Evolutionary conservation across 2,329 filamentous ascomycete species (phyloP).

Genomic region (Xylariaceae sp.): DNA sequence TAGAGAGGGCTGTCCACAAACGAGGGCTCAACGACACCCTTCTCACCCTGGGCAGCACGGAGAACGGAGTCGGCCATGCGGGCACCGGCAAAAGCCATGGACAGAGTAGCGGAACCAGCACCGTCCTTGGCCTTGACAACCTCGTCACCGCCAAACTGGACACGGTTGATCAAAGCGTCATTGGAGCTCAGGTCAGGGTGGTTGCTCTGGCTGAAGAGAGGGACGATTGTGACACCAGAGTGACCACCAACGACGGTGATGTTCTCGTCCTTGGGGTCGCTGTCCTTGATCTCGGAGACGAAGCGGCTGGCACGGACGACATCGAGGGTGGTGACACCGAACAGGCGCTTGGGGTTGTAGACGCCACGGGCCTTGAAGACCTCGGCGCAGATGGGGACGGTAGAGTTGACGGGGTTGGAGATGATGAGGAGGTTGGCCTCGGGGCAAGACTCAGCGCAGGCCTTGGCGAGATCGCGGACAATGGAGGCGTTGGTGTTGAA

Average conservation of each 20-base stretch:
- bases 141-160: conserved; percentile 98
- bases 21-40: conserved; percentile 91
- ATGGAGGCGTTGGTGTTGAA: conserved; percentile 99
- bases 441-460: conserved; percentile 80
- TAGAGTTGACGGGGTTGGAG: conserved; percentile 99
- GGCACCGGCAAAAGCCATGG: conserved; percentile 95
- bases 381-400: conserved; percentile 95
- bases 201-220: conserved; percentile 90
- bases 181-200: conserved; percentile 79
- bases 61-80: conserved; percentile 85
- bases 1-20: conserved; percentile 96
- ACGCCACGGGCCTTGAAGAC: conserved; percentile 92
- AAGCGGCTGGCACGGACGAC: conserved; percentile 97
- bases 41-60: conserved; percentile 87
- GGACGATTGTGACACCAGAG: conserved; percentile 97
- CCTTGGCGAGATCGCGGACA: conserved; percentile 96
- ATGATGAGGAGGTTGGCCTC: conserved; percentile 96
- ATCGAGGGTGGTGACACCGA: conserved; percentile 98
- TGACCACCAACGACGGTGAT: conserved; percentile 96
- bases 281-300: conserved; percentile 89
- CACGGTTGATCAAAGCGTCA: conserved; percentile 80
- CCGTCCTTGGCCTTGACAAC: conserved; percentile 99
- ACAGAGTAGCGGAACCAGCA: conserved; percentile 92
- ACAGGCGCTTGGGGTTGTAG: conserved; percentile 99
- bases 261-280: conserved; percentile 87